Evolutionary conservation across 192 early-diverging fungal genomes (phyloP).

Genomic region (Coemansia sp.): DNA sequence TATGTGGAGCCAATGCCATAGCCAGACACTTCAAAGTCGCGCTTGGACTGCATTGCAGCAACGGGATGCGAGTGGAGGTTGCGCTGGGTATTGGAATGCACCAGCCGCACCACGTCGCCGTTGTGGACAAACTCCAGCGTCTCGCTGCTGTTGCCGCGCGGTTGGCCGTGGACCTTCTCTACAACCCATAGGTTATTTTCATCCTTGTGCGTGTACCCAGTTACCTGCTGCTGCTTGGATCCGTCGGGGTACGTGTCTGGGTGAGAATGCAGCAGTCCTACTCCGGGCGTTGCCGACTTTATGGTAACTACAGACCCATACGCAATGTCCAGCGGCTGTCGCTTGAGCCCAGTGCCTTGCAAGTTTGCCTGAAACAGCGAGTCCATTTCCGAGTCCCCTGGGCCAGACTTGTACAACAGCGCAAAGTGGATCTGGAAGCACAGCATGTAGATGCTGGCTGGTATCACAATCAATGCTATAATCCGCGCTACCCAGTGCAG

Average conservation of each 20-base stretch:
- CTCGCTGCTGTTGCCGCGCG: constrained; percentile 22
- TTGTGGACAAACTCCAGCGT: constrained; percentile 64
- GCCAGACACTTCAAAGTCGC: constrained; percentile 83
- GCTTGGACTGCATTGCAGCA: constrained; percentile 68
- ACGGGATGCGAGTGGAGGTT: constrained; percentile 88
- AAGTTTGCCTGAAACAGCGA: constrained; percentile 95
- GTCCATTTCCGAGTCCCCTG: constrained; percentile 91
- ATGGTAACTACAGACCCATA: constrained; percentile 88
- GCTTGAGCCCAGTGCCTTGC: constrained; percentile 70
- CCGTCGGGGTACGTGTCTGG: constrained; percentile 75
- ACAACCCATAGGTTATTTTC: constrained; percentile 90
- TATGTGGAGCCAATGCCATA: constrained; percentile 71
- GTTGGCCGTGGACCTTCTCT: constrained; percentile 57
- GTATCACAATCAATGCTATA: constrained; percentile 75
- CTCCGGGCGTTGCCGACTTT: constrained; percentile 78
- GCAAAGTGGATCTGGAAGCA: constrained; percentile 87
- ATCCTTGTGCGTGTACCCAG: constrained; percentile 92
- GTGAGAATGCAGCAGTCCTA: constrained; percentile 94
- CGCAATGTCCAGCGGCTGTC: constrained; percentile 85
- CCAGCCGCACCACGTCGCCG: constrained; percentile 80
- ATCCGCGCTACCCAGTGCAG: constrained; percentile 86
- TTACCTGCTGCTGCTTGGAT: constrained; percentile 96
- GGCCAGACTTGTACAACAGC: constrained; percentile 74
- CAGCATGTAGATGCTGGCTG: constrained; percentile 77
- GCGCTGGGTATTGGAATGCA: constrained; percentile 66